Evolutionary conservation across 129 eudicot genomes (phyloP).

Genomic region (Centaurea solstitialis): DNA sequence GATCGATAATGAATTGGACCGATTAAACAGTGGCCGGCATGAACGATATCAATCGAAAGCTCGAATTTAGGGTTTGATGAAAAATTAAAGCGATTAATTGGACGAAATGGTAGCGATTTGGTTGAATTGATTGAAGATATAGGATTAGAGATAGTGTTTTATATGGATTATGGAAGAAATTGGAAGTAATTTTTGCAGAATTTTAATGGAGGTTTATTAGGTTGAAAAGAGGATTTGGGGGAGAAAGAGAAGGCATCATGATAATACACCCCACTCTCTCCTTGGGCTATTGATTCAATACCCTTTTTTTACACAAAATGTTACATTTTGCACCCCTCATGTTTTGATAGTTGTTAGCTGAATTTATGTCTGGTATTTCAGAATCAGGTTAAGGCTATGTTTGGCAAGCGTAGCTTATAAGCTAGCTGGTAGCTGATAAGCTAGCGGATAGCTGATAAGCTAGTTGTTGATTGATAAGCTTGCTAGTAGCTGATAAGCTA

Average conservation of each 20-base stretch:
- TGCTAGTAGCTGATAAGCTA: too few relatives aligned
- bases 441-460: too few relatives aligned
- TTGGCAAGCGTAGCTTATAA: too few relatives aligned
- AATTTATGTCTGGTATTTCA: too few relatives aligned
- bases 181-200: neutral
- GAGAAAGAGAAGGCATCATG: constrained; percentile 27
- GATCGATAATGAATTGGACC: constrained; percentile 6
- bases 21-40: constrained; percentile 3
- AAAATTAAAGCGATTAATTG: neutral
- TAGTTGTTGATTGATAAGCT: too few relatives aligned
- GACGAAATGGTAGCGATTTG: neutral
- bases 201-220: constrained; percentile 28
- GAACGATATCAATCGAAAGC: constrained; percentile 7
- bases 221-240: constrained; percentile 17
- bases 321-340: neutral
- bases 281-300: constrained; percentile 42
- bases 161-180: neutral
- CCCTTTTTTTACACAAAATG: neutral
- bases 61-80: neutral
- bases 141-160: neutral
- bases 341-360: neutral
- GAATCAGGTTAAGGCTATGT: too few relatives aligned
- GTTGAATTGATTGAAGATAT: neutral
- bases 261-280: constrained; percentile 21
- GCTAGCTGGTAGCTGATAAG: too few relatives aligned